These are phyloP conservation scores for Cercospora sp. DNA, from an alignment of 2,329 filamentous ascomycete genomes.

Conservation along the genomic window DNA sequence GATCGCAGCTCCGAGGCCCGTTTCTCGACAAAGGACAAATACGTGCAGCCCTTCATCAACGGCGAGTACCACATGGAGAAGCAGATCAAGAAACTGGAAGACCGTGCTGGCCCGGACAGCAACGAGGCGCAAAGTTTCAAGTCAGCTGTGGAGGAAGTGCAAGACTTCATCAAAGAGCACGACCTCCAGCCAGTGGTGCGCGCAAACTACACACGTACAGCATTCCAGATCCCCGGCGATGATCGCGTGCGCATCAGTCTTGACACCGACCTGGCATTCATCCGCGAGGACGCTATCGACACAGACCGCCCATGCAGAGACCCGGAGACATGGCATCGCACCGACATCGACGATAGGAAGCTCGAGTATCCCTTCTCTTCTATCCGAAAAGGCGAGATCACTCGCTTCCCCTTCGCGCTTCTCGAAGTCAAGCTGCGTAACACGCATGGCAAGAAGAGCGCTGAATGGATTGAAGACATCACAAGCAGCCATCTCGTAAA, in stretches of 20 bases:
- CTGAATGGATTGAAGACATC: constrained; percentile 85
- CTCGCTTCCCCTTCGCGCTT: constrained; percentile 84
- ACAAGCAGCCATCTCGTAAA: constrained; percentile 93
- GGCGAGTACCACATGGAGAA: constrained; percentile 92
- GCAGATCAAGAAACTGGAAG: constrained; percentile 77
- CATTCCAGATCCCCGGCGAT: constrained; percentile 94
- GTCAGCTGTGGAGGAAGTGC: constrained; percentile 71
- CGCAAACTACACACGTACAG: constrained; percentile 90
- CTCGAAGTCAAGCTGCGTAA: constrained; percentile 82
- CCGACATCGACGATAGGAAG: constrained; percentile 78
- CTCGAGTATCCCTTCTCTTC: constrained; percentile 86
- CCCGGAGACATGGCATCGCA: constrained; percentile 84
- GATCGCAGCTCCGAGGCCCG: constrained; percentile 75
- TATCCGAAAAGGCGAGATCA: constrained; percentile 88
- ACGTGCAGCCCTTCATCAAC: constrained; percentile 81
- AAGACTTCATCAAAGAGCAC: constrained; percentile 74
- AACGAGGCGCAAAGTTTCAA: constrained; percentile 69
- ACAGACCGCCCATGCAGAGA: constrained; percentile 82
- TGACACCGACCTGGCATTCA: constrained; percentile 88
- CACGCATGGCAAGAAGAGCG: constrained; percentile 60
- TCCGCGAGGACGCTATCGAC: constrained; percentile 74
- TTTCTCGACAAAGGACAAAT: constrained; percentile 90
- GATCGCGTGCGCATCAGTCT: constrained; percentile 88
- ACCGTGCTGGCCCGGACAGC: constrained; percentile 67
- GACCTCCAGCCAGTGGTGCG: constrained; percentile 80